Evolutionary conservation across 2,329 filamentous ascomycete genomes (phyloP), one percentile per base, ranked within the genome.

Genomic region (Sclerotiophoma versabilis): DNA sequence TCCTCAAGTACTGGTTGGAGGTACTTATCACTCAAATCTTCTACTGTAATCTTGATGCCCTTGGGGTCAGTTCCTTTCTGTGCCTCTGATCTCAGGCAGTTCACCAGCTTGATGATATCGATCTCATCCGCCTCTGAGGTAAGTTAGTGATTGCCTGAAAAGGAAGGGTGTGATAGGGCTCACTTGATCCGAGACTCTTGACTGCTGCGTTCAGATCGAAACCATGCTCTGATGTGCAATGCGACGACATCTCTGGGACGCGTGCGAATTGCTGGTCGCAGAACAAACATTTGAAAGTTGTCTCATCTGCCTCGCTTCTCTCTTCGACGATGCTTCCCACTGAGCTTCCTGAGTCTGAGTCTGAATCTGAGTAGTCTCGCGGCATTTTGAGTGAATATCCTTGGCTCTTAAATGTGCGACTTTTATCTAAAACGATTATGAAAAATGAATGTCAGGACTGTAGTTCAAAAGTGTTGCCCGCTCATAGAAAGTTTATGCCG

Each of bases 1-100:
- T 97, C 92, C 54, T 95, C 88, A 7, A 99, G 77, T 4, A 92
- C 87, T 0, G 95, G 95, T 70, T 90, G 89, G 54, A 99, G 81
- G 69, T 87, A 96, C 60, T 84, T 82, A 60, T 98, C 93, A 57
- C 92, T 85, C 58, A 97, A 80, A 2, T 80, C 77, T 29, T 79
- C 79, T 2, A 85, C 81, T 53, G 91, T 86, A 36, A 88, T 76
- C 53, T 83, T 80, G 34, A 73, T 68, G 6, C 41, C 54, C 0
- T 85, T 85, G 3, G 71, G 69, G 3, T 70, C 64, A 34, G 71
- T 72, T 8, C 75, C 75, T 26, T 69, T 72, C 38, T 73, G 59
- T 17, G 75, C 74, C 46, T 78, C 72, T 36, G 70, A 63, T 22
- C 81, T 76, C 17, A 83, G 72, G 59, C 77, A 83, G 63, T 84